phyloP scores from a whole-genome alignment of 2,329 filamentous ascomycete genomes.

The Davidsoniella neocaledoniae region DNA sequence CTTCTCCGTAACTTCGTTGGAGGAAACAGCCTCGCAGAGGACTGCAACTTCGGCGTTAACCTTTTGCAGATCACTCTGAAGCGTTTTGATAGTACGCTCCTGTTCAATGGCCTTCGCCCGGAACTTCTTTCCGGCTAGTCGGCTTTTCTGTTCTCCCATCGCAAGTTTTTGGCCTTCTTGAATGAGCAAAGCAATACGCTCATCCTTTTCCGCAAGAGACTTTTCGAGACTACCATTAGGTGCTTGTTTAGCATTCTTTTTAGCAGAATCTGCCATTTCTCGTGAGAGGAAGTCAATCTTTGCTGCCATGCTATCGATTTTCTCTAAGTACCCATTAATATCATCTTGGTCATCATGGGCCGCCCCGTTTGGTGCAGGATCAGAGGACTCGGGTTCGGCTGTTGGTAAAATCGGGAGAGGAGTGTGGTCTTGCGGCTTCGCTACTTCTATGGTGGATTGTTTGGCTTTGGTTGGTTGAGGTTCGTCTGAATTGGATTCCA shows the following conservation, averaged over 20 bases:
- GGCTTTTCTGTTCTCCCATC: constrained; percentile 69
- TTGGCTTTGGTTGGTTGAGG: neutral
- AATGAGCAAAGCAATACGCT: constrained; percentile 76
- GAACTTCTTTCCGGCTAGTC: constrained; percentile 69
- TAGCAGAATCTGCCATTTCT: constrained; percentile 60
- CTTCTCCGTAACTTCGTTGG: constrained; percentile 35
- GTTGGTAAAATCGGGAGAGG: neutral
- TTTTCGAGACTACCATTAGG: constrained; percentile 51
- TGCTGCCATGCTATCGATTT: constrained; percentile 78
- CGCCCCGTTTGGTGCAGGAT: neutral
- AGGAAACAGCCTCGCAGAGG: neutral
- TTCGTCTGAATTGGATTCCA: neutral
- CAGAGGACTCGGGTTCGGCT: neutral
- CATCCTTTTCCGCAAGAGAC: constrained; percentile 75
- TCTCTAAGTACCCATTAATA: constrained; percentile 51
- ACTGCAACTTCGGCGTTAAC: constrained; percentile 16
- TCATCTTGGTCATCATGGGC: constrained; percentile 65
- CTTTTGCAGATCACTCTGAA: constrained; percentile 26
- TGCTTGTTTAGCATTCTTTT: constrained; percentile 45
- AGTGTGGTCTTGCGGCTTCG: neutral
- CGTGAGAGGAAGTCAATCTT: constrained; percentile 80
- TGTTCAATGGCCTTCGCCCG: constrained; percentile 46
- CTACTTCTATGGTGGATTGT: neutral
- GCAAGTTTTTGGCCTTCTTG: constrained; percentile 84
- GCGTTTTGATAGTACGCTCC: constrained; percentile 46